Base-by-base conservation (phyloP, 495 filamentous ascomycete genomes). In the Penicillium goetzii region DNA sequence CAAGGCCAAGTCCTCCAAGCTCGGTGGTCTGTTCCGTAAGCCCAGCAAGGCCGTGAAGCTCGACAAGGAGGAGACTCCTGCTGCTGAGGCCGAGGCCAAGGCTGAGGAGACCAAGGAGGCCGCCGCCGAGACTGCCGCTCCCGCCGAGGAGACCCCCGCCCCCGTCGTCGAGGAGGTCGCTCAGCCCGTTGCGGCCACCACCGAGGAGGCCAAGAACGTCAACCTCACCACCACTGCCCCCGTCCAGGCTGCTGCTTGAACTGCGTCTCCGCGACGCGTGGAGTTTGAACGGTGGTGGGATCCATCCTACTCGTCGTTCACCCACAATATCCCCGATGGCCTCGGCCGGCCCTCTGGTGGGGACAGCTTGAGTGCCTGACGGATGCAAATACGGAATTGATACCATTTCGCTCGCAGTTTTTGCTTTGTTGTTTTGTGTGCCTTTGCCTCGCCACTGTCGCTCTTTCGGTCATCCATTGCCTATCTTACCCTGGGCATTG, bases 11-110 rank as follows among this genome's bases (percentile, higher is more conserved):
- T 68, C 68, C 64, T 80, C 81, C 74, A 83, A 82, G 71, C 76
- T 86, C 26, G 82, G 82, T 50, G 80, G 79, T 67, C 77, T 86
- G 40, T 85, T 85, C 77, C 84, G 84, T 68, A 84, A 81, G 76
- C 76, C 81, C 63, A 84, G 80, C 80, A 83, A 83, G 74, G 83
- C 81, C 56, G 78, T 79, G 61, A 83, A 81, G 78, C 70, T 76
- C 28, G 75, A 78, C 67, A 73, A 76, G 64, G 75, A 78, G 70
- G 68, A 76, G 57, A 62, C 68, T 34, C 52, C 71, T 40, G 68
- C 75, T 57, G 69, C 68, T 51, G 73, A 78, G 61, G 54, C 73
- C 40, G 74, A 78, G 67, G 53, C 69, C 64, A 75, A 80, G 61
- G 68, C 69, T 23, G 68, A 71, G 65, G 68, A 76, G 66, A 45